Evolutionary conservation across 1,139 yeast genomes (phyloP), one percentile per base, ranked within the genome.

Genomic region (Candida dubliniensis): DNA sequence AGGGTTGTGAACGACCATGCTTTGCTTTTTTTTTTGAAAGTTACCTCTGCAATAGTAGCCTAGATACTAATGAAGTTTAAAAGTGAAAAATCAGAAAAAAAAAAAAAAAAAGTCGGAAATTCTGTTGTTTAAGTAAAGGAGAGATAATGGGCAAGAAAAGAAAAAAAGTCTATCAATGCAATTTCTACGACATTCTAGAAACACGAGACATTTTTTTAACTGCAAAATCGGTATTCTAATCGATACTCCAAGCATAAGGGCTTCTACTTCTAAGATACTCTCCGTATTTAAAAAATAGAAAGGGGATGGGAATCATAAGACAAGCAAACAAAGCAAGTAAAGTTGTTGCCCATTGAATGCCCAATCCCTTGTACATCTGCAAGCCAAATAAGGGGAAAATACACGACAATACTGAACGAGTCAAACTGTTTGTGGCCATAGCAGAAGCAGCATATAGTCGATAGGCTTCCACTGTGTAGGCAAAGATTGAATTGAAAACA

Each of bases 1-100:
- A 38, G 95, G 95, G 69, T 86, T 86, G 61, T 84, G 85, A 37
- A 85, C 90, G 43, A 82, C 87, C 91, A 84, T 84, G 30, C 15
- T 46, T 30, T 10, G 27, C 27, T 27, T 33, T n/a, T 14, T 31
- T 27, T 33, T n/a, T 14, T 14, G 31, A 14, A 13, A 9, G 4
- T 18, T 25, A 8, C 23, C 5, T 4, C 23, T 18, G 5, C 3
- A 18, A 18, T 18, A 18, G 23, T 18, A 18, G 5, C 23, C 5
- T 18, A 7, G 18, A 36, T 9, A 23, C 15, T 18, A 15, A 30
- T 18, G 31, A 36, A 36, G 14, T 30, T 13, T 10, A 29, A 30
- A 30, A 29, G n/a, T 9, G 11, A 15, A 36, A 36, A 30, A 30
- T 30, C 30, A 37, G 12, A n/a, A 18, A 42, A 36, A 41, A 41